Evolutionary conservation across 306 rosid genomes (phyloP).

Genomic region (Castanopsis chinensis): DNA sequence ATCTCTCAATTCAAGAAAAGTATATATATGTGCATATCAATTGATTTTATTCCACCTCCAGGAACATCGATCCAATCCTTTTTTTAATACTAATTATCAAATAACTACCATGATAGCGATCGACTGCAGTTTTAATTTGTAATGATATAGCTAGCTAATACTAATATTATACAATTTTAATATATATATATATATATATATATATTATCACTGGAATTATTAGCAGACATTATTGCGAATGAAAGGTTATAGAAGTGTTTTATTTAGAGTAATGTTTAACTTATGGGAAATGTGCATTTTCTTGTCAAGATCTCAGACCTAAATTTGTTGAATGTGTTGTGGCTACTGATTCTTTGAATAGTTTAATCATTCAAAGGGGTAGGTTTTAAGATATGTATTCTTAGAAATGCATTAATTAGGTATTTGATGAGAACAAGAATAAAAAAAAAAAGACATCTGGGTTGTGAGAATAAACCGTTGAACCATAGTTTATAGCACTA

Average conservation of each 20-base stretch:
- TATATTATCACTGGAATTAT: background rate
- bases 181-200: background rate
- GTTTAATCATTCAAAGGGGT: background rate
- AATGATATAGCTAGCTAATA: background rate
- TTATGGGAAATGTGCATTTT: slow-evolving; percentile 10
- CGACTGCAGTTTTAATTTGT: background rate
- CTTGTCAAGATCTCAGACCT: background rate
- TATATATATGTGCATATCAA: background rate
- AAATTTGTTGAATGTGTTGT: background rate
- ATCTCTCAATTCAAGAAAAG: background rate
- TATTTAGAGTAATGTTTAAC: background rate
- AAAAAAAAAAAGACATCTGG: background rate
- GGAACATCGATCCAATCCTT: background rate
- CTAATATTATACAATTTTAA: background rate
- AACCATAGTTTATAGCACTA: background rate
- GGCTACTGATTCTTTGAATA: background rate
- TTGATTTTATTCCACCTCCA: background rate
- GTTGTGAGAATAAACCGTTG: background rate
- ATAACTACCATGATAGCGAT: background rate
- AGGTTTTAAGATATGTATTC: background rate
- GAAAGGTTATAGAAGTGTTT: background rate
- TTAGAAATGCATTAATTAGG: background rate
- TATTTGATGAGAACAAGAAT: background rate
- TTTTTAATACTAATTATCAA: background rate
- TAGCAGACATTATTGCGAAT: slow-evolving; percentile 1